These are phyloP conservation scores for Blastomyces percursus DNA, from an alignment of 2,329 filamentous ascomycete species.

Conservation along the genomic window DNA sequence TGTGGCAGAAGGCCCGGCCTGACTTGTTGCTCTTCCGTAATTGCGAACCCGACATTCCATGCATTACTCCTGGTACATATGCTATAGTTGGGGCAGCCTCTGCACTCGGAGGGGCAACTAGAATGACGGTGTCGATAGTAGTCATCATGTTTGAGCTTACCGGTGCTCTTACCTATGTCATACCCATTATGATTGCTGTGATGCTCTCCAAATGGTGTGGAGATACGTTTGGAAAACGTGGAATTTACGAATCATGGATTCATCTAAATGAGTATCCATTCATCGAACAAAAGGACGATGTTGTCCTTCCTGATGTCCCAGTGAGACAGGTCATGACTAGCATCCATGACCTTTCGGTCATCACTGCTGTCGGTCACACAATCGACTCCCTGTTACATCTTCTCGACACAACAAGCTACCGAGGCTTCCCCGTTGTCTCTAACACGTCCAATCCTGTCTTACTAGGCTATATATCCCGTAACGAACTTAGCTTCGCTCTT, in stretches of 20 bases:
- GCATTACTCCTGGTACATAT: conserved; percentile 89
- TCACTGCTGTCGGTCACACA: conserved; percentile 80
- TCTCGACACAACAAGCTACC: conserved; percentile 63
- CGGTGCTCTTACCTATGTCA: conserved; percentile 85
- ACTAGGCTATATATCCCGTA: conserved; percentile 86
- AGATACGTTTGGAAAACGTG: conserved; percentile 81
- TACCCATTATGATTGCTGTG: conserved; percentile 98
- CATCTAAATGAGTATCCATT: conserved; percentile 92
- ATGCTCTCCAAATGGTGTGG: conserved; percentile 98
- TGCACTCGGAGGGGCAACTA: conserved; percentile 82
- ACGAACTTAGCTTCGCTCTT: conserved; percentile 76
- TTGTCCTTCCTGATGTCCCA: conserved; percentile 66
- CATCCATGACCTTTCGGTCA: conserved; percentile 77
- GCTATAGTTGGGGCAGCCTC: conserved; percentile 93
- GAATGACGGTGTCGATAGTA: conserved; percentile 96
- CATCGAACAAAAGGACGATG: conserved; percentile 79
- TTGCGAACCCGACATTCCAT: conserved; percentile 76
- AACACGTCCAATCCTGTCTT: conserved; percentile 67
- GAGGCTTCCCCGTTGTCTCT: conserved; percentile 83
- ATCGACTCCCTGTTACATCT: conserved; percentile 62
- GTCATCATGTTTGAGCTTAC: conserved; percentile 99
- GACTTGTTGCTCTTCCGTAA: conserved; percentile 64
- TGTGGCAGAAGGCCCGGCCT: conserved; percentile 71
- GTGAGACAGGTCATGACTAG: conserved; percentile 87
- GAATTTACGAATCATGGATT: conserved; percentile 98